Base-by-base conservation (phyloP, 257 asterid genomes). In the Ophiorrhiza pumila region DNA sequence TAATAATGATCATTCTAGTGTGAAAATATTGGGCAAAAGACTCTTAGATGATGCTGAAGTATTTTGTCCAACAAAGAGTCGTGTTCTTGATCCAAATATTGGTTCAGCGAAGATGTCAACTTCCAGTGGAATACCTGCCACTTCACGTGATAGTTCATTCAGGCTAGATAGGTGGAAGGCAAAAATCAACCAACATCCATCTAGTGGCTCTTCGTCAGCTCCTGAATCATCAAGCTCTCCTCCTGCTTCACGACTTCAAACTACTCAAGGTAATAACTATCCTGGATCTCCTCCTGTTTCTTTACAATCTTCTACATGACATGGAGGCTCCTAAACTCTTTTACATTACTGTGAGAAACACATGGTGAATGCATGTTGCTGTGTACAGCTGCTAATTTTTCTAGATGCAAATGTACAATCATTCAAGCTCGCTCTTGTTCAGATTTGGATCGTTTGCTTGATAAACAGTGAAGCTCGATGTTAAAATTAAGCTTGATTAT, bases 31-130 rank as follows among this genome's bases (percentile, higher is more conserved):
- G 76, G 77, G 82, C 81, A 94, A 90, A 83, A 89, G 97, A 79
- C 81, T 22, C 41, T 80, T 81, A 79, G 95, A 87, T 72, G 96
- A 90, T 76, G 73, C 68, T 18, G 97, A 91, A 88, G 90, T 88
- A 81, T 85, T 91, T 77, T 88, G 93, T 64, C 73, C 66, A 23
- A 83, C 77, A 43, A 91, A 91, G 83, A 88, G 84, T 78, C 90
- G 81, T 27, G 85, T 87, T 66, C 74, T 79, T 62, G 97, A 90
- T 79, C 60, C 84, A 57, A 71, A 74, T 75, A 74, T 74, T 73
- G 84, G 84, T 62, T 85, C 88, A 7, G 86, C 95, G 57, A 87
- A 81, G 80, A 66, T 76, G 65, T 60, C 80, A 42, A 76, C 65
- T 75, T 76, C 91, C 71, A 80, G 83, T 78, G 86, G 73, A 61